phyloP scores from a whole-genome alignment of 2,329 filamentous ascomycete species.

The Paecilomyces variotii region DNA sequence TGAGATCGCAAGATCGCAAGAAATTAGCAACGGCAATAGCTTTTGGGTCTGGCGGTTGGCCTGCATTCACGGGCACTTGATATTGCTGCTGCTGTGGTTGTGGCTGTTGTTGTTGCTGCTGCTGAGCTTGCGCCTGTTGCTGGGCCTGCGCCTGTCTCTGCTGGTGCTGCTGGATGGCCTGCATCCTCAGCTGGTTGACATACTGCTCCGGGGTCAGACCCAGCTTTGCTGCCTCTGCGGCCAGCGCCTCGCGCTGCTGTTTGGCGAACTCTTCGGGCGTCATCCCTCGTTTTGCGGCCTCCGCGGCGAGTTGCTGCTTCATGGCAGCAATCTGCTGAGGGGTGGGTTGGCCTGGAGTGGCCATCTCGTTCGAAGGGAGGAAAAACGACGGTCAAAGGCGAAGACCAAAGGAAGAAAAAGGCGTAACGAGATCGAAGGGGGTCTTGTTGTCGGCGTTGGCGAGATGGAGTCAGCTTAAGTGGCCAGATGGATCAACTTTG shows the following conservation, averaged over 20 bases:
- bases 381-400: constrained; percentile 1
- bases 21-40: constrained; percentile 86
- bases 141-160: constrained; percentile 20
- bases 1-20: constrained; percentile 73
- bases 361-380: constrained; percentile 20
- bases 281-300: constrained; percentile 79
- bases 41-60: constrained; percentile 70
- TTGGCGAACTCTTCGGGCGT: constrained; percentile 76
- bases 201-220: constrained; percentile 45
- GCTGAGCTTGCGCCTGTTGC: constrained; percentile 15
- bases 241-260: constrained; percentile 40
- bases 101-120: constrained; percentile 16
- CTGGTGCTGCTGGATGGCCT: constrained; percentile 39
- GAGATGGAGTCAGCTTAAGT: constrained; percentile 7
- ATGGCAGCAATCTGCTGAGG: constrained; percentile 81
- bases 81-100: constrained; percentile 18
- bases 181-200: constrained; percentile 36
- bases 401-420: constrained; percentile 1
- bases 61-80: constrained; percentile 40
- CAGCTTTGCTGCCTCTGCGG: constrained; percentile 43
- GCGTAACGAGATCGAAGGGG: neutral
- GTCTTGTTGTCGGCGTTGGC: neutral
- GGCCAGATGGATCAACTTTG: constrained; percentile 17
- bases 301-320: constrained; percentile 71
- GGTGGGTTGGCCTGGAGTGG: constrained; percentile 46